These are phyloP conservation scores for Nicotiana sylvestris DNA, from an alignment of 257 asterid genomes.

Conservation along the genomic window DNA sequence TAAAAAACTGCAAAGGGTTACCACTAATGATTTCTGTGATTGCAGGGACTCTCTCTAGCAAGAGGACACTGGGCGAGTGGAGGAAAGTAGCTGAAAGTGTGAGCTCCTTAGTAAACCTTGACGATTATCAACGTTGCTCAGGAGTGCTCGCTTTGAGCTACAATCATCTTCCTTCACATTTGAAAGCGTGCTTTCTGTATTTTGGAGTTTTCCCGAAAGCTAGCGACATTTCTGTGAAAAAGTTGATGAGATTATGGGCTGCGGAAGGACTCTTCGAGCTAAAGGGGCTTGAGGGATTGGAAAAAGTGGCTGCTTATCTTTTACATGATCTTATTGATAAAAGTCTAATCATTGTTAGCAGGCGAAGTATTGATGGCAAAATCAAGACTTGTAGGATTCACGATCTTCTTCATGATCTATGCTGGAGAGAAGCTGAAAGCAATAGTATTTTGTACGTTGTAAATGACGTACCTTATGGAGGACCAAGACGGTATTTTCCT, in stretches of 20 bases:
- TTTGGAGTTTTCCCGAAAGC: not conserved
- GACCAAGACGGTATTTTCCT: not conserved
- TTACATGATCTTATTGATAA: not conserved
- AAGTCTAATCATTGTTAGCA: not conserved
- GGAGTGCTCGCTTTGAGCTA: not conserved
- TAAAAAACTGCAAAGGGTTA: not conserved
- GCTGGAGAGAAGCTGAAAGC: not conserved
- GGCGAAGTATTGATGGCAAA: not conserved
- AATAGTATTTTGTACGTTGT: not conserved
- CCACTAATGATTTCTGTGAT: not conserved
- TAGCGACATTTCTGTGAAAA: not conserved
- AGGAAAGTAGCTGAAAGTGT: too few relatives aligned
- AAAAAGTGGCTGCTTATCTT: not conserved
- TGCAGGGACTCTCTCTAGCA: not conserved
- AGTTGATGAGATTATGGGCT: not conserved
- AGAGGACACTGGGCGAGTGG: not conserved
- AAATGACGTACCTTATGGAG: not conserved
- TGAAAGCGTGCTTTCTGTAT: not conserved
- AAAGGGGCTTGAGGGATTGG: too few relatives aligned
- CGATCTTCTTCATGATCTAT: not conserved
- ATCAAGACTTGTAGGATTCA: not conserved
- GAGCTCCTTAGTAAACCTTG: not conserved
- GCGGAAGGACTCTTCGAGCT: not conserved
- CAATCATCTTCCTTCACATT: not conserved
- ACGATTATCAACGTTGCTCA: not conserved